Evolutionary conservation across 192 early-diverging fungal species (phyloP), one percentile per base, ranked within the genome.

Genomic region (Glomus cerebriforme): DNA sequence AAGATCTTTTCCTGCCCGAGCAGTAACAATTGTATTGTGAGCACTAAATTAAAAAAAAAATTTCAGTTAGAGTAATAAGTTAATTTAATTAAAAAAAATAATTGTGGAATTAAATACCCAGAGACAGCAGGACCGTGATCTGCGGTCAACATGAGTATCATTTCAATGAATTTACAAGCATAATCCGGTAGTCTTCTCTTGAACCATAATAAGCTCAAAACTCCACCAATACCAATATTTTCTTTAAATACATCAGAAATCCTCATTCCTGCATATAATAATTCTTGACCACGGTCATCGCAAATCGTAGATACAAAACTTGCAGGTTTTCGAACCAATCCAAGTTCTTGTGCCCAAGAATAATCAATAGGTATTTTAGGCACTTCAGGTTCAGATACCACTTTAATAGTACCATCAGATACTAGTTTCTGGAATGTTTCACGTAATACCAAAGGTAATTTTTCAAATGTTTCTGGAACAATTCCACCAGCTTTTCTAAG

Each of bases 321-420:
- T 7, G 97, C 96, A 34, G 97, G 97, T 88, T 99, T 99, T 84
- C 97, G 95, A 77, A 99, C 95, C 66, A 99, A 90, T 12, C 97
- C 97, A 43, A 99, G 89, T 88, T 99, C 97, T 87, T 97, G 95
- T 39, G 97, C 97, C 97, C 97, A 99, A 13, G 95, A 91, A 84
- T 99, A 99, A 88, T 99, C 97, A 81, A 99, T 97, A 29, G 97
- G 97, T 79, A 99, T 97, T 92, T 98, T 98, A 78, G 97, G 97
- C 39, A 91, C 85, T 82, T 96, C 94, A n/a, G 96, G 96, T 84
- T 99, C 97, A 27, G 92, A 78, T 47, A 79, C 79, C 58, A 93
- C 91, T 59, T 89, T 87, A 43, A 99, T 92, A 34, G 82, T 82
- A 27, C 92, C 92, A 47, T 88, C 81, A 78, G 88, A 84, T 66